Evolutionary conservation across 2,329 filamentous ascomycete species (phyloP).

Genomic region (Beauveria medogensis): DNA sequence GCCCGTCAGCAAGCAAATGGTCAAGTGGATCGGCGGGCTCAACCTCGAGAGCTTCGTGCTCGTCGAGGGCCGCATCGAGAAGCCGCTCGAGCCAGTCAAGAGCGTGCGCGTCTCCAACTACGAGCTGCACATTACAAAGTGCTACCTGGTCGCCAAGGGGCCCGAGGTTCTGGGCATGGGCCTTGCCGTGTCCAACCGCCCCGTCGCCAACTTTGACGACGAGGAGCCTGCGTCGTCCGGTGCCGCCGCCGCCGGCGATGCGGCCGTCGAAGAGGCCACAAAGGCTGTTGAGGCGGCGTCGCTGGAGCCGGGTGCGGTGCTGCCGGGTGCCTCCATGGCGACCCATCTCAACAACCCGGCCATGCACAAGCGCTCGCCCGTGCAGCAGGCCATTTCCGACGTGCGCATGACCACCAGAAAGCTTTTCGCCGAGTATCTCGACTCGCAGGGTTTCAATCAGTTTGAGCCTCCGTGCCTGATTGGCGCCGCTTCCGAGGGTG

Average conservation of each 20-base stretch:
- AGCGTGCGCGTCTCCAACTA: conserved; percentile 71
- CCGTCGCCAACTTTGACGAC: conserved; percentile 52
- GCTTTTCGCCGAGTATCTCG: conserved; percentile 73
- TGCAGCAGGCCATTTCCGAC: conserved; percentile 72
- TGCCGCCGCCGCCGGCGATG: conserved; percentile 20
- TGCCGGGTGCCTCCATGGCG: conserved; percentile 70
- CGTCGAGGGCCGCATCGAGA: conserved; percentile 73
- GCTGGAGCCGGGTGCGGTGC: conserved; percentile 25
- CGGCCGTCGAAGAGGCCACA: conserved; percentile 33
- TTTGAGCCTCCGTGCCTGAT: conserved; percentile 88
- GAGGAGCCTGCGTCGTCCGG: conserved; percentile 32
- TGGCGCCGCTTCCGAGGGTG: conserved; percentile 85
- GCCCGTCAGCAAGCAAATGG: conserved; percentile 74
- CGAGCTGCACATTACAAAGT: conserved; percentile 83
- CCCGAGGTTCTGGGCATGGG: conserved; percentile 51
- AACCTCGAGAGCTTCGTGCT: conserved; percentile 74
- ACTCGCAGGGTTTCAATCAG: conserved; percentile 64
- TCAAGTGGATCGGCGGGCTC: conserved; percentile 76
- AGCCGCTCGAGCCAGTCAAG: conserved; percentile 80
- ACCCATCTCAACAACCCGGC: conserved; percentile 87
- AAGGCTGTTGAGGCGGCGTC: conserved; percentile 35
- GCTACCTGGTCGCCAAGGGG: conserved; percentile 64
- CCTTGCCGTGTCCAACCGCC: conserved; percentile 45
- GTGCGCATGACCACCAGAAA: conserved; percentile 50
- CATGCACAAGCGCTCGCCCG: conserved; percentile 84